Evolutionary conservation across 495 filamentous ascomycete species (phyloP).

Genomic region (Podospora sp.): DNA sequence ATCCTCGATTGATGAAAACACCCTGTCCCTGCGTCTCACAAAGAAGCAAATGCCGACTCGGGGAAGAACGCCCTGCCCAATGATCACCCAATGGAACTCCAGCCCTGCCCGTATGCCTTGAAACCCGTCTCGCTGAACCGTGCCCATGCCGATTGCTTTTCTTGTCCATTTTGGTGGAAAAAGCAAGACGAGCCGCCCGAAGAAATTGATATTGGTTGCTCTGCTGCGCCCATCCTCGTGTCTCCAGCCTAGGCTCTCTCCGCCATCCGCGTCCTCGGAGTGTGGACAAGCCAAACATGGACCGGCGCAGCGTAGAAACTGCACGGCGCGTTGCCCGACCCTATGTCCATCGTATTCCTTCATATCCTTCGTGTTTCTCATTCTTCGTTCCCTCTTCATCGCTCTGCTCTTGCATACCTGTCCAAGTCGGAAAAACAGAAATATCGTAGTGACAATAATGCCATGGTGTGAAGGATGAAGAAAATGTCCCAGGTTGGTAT

Average conservation of each 20-base stretch:
- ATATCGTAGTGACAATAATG: not conserved
- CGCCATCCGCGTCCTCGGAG: not conserved
- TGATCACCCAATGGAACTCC: not conserved
- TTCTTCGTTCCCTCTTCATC: slow-evolving; percentile 7
- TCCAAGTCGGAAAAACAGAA: slow-evolving; percentile 1
- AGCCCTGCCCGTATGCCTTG: not conserved
- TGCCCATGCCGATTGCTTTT: slow-evolving; percentile 7
- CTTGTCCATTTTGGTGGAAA: slow-evolving; percentile 7
- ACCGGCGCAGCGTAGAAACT: not conserved
- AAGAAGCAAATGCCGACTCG: not conserved
- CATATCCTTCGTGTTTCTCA: slow-evolving; percentile 7
- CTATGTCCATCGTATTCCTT: slow-evolving; percentile 12
- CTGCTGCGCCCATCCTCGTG: not conserved
- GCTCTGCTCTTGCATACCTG: not conserved
- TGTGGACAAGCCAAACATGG: not conserved
- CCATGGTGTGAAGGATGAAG: too few relatives aligned
- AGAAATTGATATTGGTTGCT: not conserved
- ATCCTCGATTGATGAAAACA: not conserved
- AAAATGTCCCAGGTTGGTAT: too few relatives aligned
- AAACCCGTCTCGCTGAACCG: not conserved
- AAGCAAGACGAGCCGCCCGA: slow-evolving; percentile 14
- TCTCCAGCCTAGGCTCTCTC: not conserved
- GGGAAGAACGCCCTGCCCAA: not conserved
- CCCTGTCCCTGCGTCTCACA: not conserved
- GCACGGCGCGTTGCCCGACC: not conserved